phyloP scores from a whole-genome alignment of 2,329 filamentous ascomycete genomes.

The Stemphylium beticola region DNA sequence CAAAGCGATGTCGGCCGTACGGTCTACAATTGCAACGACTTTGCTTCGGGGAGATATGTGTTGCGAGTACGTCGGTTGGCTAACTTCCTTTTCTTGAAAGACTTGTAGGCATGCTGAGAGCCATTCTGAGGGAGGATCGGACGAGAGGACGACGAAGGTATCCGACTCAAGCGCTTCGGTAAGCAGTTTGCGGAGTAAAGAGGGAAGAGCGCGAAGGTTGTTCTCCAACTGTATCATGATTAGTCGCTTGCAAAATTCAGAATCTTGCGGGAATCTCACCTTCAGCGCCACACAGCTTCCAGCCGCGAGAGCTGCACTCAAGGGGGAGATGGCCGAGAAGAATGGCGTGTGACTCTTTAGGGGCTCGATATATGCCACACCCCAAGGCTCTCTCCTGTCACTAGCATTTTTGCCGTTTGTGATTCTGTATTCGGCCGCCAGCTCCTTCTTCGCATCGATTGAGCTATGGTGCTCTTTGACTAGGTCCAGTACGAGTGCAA shows the following conservation, averaged over 20 bases:
- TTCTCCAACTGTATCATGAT: constrained; percentile 47
- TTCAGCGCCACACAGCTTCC: constrained; percentile 60
- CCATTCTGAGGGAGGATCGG: constrained; percentile 34
- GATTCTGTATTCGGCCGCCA: constrained; percentile 53
- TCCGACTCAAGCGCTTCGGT: constrained; percentile 54
- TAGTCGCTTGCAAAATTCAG: not conserved
- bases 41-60: constrained; percentile 46
- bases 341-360: constrained; percentile 55
- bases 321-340: constrained; percentile 41
- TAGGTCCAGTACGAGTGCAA: constrained; percentile 49
- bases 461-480: constrained; percentile 50
- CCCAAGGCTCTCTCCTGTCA: constrained; percentile 44
- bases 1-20: constrained; percentile 60
- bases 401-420: constrained; percentile 49
- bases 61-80: constrained; percentile 31
- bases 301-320: constrained; percentile 57
- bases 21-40: constrained; percentile 65
- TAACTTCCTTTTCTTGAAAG: constrained; percentile 35
- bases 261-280: constrained; percentile 38
- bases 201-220: constrained; percentile 46
- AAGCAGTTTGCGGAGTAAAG: constrained; percentile 50
- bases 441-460: constrained; percentile 48
- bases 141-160: constrained; percentile 54
- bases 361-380: constrained; percentile 58
- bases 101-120: constrained; percentile 39